Evolutionary conservation across 1,284 basidiomycete species (phyloP).

Genomic region (Kwoniella shivajii): DNA sequence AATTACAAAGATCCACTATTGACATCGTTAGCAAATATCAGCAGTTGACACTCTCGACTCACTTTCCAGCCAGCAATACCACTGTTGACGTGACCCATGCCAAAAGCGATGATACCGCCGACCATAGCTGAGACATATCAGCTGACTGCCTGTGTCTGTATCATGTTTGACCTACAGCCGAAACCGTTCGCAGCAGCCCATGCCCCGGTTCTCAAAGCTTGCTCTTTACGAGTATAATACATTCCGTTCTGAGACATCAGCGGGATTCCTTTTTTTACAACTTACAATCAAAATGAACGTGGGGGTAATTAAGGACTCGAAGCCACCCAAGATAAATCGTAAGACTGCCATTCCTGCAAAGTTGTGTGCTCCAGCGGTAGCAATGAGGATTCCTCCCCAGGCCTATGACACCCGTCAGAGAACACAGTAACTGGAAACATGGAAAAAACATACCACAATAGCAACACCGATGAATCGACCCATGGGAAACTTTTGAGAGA

Average conservation of each 20-base stretch:
- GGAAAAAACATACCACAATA: background rate
- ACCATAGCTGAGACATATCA: conserved; percentile 1
- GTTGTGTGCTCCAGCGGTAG: conserved; percentile 1
- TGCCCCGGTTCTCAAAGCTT: conserved; percentile 1
- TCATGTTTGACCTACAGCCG: background rate
- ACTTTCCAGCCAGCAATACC: conserved; percentile 5
- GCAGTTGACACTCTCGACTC: background rate
- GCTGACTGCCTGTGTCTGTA: background rate
- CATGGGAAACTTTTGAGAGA: conserved; percentile 1
- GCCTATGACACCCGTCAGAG: background rate
- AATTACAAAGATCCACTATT: conserved; percentile 1
- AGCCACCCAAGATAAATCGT: conserved; percentile 2
- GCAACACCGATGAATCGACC: conserved; percentile 4
- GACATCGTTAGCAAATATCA: background rate
- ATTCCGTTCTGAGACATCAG: conserved; percentile 1
- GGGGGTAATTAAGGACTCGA: conserved; percentile 4
- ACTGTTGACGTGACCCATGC: conserved; percentile 6
- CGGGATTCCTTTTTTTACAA: too few species aligned
- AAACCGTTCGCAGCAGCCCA: conserved; percentile 3
- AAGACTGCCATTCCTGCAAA: conserved; percentile 4
- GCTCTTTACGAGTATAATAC: conserved; percentile 7
- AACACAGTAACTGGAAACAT: background rate
- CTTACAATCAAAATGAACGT: conserved; percentile 4
- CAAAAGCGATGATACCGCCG: conserved; percentile 3
- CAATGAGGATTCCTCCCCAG: conserved; percentile 2